A percentile compares a stretch with the other conserved stretches of the same genome.
phyloP scores from a whole-genome alignment of 1,284 basidiomycete species.

The Cutaneotrichosporon cyanovorans region DNA sequence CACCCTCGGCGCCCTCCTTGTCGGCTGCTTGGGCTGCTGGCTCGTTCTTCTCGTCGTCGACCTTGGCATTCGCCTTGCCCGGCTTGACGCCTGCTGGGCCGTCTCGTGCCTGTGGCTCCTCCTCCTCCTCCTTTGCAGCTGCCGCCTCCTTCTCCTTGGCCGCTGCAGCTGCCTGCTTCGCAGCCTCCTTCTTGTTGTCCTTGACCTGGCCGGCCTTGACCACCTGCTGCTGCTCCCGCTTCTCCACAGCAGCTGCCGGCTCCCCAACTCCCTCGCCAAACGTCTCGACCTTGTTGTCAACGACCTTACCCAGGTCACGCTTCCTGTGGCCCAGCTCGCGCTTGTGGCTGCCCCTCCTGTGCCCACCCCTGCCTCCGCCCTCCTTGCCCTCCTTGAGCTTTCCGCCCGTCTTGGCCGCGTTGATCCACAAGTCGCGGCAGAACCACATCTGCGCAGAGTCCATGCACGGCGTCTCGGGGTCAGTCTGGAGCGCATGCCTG shows the following conservation, averaged over 20 bases:
- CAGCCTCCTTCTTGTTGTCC: conserved; percentile 5
- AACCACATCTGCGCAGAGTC: conserved; percentile 94
- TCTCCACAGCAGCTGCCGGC: conserved; percentile 4
- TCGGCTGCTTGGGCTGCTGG: conserved; percentile 19
- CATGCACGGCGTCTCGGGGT: conserved; percentile 73
- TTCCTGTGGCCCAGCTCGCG: conserved; percentile 27
- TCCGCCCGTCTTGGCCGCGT: conserved; percentile 62
- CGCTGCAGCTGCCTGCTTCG: neutral
- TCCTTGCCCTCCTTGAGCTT: conserved; percentile 37
- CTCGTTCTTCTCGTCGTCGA: conserved; percentile 9
- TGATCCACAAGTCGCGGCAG: conserved; percentile 86
- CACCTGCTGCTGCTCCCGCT: conserved; percentile 31
- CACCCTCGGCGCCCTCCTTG: conserved; percentile 48
- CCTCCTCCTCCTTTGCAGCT: neutral
- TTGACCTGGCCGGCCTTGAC: too few relatives aligned
- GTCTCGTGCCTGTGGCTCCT: conserved; percentile 1
- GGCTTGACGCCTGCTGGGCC: conserved; percentile 1
- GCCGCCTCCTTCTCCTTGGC: conserved; percentile 30
- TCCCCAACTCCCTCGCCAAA: conserved; percentile 18
- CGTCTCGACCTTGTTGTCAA: conserved; percentile 23
- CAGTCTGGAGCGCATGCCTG: conserved; percentile 53
- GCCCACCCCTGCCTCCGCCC: conserved; percentile 1
- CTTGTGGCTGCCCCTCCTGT: conserved; percentile 18
- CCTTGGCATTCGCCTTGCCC: conserved; percentile 12
- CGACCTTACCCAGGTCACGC: conserved; percentile 20